Percentiles rank a stretch among this genome's conserved stretches.
Conservation (phyloP, 1,139 yeast genomes). For the Pneumocystis murina region DNA sequence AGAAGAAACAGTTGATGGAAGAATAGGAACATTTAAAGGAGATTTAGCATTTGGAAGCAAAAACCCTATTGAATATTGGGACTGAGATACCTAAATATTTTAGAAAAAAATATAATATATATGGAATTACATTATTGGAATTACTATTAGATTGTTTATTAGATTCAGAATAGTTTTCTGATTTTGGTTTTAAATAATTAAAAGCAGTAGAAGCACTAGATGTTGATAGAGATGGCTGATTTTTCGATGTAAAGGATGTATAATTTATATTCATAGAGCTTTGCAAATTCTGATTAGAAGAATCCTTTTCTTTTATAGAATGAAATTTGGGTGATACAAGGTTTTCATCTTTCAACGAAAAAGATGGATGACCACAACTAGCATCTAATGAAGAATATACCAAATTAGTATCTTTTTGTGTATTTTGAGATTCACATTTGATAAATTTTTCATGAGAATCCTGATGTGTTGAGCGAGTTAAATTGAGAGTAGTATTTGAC, state of each 20-base stretch:
- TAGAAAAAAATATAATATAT: background rate
- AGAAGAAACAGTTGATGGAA: background rate
- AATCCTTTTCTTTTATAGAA: background rate
- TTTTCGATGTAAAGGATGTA: background rate
- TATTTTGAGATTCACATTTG: background rate
- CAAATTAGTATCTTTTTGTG: background rate
- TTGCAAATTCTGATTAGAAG: background rate
- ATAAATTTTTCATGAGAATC: background rate
- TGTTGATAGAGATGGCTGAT: background rate
- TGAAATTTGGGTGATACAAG: background rate
- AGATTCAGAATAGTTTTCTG: background rate
- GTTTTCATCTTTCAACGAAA: background rate
- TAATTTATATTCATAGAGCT: background rate
- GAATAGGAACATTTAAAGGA: background rate
- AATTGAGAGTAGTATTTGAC: slow-evolving; percentile 3
- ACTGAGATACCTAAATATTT: background rate
- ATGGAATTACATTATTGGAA: background rate
- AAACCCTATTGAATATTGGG: background rate
- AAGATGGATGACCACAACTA: background rate
- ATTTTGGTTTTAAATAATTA: background rate
- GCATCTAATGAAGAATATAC: background rate
- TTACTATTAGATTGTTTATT: background rate
- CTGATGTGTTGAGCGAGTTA: background rate
- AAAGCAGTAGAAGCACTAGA: background rate
- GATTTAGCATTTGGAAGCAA: background rate